A percentile compares a stretch with the other conserved stretches of the same genome.
Evolutionary conservation across 805 yeast genomes (phyloP).

Genomic region (Lipomyces chichibuensis): DNA sequence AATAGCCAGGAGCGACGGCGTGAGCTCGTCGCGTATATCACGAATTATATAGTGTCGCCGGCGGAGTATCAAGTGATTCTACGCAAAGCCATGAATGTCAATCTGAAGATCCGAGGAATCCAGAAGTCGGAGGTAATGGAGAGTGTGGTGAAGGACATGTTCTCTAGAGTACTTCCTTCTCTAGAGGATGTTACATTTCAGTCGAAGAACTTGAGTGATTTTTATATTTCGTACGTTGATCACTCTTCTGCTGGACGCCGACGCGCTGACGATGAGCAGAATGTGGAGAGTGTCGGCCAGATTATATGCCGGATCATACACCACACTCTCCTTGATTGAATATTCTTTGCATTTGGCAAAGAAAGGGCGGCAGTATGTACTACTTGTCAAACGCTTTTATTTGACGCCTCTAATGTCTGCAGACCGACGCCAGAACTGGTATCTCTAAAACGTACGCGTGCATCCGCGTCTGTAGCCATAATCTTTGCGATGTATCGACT

Average conservation of each 20-base stretch:
- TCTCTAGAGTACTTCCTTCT: background rate
- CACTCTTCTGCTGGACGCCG: background rate
- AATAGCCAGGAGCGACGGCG: background rate
- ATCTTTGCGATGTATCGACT: conserved; percentile 22
- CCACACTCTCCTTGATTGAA: background rate
- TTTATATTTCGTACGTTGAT: conserved; percentile 15
- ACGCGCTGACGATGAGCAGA: background rate
- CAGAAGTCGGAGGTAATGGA: background rate
- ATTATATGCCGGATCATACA: background rate
- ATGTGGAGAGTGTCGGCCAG: background rate
- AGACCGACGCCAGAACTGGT: background rate
- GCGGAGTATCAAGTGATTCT: conserved; percentile 16
- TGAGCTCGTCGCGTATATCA: conserved; percentile 13
- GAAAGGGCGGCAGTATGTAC: background rate
- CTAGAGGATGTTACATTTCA: conserved; percentile 10
- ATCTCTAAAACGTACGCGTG: background rate
- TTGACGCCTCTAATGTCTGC: background rate
- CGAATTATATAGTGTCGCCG: conserved; percentile 16
- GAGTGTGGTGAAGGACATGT: background rate
- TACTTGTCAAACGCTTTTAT: background rate
- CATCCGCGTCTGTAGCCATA: conserved; percentile 10
- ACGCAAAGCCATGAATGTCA: background rate
- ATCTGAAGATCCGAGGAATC: background rate
- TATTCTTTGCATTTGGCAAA: background rate
- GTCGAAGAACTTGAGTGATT: conserved; percentile 11